phyloP scores from a whole-genome alignment of 2,329 filamentous ascomycete species.

The Pseudopyricularia javanii region DNA sequence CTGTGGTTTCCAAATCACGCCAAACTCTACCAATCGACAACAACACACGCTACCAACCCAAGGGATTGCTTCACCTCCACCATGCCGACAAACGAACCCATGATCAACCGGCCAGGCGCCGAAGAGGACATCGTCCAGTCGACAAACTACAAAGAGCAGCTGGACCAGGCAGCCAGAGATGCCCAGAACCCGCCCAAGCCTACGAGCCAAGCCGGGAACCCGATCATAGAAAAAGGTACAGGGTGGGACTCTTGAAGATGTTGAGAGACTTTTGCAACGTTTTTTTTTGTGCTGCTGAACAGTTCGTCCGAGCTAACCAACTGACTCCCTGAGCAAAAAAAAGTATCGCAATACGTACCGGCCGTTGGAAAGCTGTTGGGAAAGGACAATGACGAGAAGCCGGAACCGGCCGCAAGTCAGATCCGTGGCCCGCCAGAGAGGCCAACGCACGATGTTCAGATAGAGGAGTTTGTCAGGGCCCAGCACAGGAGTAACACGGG shows the following conservation, averaged over 20 bases:
- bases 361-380: constrained; percentile 27
- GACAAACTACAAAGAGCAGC: constrained; percentile 26
- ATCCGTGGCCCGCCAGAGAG: constrained; percentile 25
- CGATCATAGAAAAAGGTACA: constrained; percentile 30
- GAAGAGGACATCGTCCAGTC: neutral
- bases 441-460: constrained; percentile 32
- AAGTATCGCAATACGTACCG: constrained; percentile 26
- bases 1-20: too few species aligned
- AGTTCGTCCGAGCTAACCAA: neutral
- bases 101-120: neutral
- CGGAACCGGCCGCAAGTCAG: constrained; percentile 3
- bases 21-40: neutral
- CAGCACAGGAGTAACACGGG: constrained; percentile 34
- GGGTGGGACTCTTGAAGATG: neutral
- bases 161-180: constrained; percentile 27
- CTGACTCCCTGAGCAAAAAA: neutral
- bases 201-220: constrained; percentile 10
- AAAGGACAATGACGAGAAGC: constrained; percentile 14
- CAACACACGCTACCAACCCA: neutral
- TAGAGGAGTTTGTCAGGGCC: constrained; percentile 39
- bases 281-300: neutral
- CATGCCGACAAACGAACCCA: neutral
- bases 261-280: neutral
- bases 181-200: constrained; percentile 9
- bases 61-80: neutral